phyloP scores from a whole-genome alignment of 306 rosid species.

The Bauhinia variegata region DNA sequence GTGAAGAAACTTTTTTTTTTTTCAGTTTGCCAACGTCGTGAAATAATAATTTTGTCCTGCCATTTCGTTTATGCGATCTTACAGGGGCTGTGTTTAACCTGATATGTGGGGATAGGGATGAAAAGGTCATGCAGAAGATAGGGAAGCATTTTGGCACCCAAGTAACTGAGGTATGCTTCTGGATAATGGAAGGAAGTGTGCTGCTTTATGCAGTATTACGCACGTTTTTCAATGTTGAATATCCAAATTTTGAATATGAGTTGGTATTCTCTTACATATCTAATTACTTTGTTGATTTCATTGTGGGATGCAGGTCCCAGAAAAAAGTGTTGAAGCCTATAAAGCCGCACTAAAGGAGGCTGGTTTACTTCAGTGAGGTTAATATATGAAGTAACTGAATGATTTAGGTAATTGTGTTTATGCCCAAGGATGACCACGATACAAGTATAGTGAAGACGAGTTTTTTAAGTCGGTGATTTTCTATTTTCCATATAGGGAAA shows the following conservation, averaged over 20 bases:
- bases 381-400: too few relatives aligned
- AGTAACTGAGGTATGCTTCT: conserved; percentile 52
- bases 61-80: conserved; percentile 25
- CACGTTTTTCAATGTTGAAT: neutral
- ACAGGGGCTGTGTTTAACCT: conserved; percentile 68
- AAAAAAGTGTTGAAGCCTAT: conserved; percentile 46
- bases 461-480: too few relatives aligned
- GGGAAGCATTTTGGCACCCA: conserved; percentile 51
- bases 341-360: conserved; percentile 55
- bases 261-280: conserved; percentile 3
- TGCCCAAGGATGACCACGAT: too few relatives aligned
- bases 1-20: too few relatives aligned
- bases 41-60: conserved; percentile 3
- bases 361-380: conserved; percentile 45
- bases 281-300: neutral
- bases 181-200: conserved; percentile 1
- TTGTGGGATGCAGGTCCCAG: conserved; percentile 30
- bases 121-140: conserved; percentile 48
- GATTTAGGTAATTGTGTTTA: too few relatives aligned
- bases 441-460: too few relatives aligned
- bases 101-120: conserved; percentile 50
- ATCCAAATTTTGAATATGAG: conserved; percentile 18
- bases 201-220: neutral
- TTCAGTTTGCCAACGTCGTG: neutral
- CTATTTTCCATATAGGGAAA: neutral